Base-by-base conservation (phyloP, 2,329 filamentous ascomycete species). In the Mycosphaerella sp. region DNA sequence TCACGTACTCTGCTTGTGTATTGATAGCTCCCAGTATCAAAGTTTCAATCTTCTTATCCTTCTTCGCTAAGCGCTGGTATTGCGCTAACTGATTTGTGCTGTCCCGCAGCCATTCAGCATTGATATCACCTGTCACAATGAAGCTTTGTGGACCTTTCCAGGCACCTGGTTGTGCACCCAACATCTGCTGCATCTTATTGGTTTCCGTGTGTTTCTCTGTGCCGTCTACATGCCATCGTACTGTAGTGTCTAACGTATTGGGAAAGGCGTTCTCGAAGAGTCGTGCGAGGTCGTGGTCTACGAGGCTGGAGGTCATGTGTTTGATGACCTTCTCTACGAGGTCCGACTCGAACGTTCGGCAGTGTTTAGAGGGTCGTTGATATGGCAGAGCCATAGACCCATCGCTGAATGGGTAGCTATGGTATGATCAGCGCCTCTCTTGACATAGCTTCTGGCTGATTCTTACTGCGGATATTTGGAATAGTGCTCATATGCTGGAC, bases 1-100 rank as follows among this genome's bases (percentile, higher is more conserved):
- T 95, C 41, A 98, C 88, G 66, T 90, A 97, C 70, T 97, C 92
- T 12, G 88, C 81, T 72, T 98, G 93, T 0, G 93, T 97, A 70
- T 95, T 95, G 73, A 97, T 95, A 41, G 92, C 92, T 21, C 93
- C 93, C 1, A 95, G 76, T 26, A 98, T 89, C 50, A 98, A 76
- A 58, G 81, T 85, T 67, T 85, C 83, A 48, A 98, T 84, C 41
- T 79, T 80, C 39, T 82, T 80, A 66, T 97, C 91, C 59, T 89
- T 88, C 65, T 84, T 88, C 2, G 91, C 87, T 23, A 98, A 76
- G 0, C 81, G 75, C 68, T 96, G 92, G 67, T 98, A 98, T 50
- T 93, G 91, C 1, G 86, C 82, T 49, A 98, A 74, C 71, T 98
- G 93, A 71, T 97, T 97, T 9, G 90, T 95, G 9, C 89, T 95